Conservation (phyloP, 257 asterid genomes). For the Avicennia marina region DNA sequence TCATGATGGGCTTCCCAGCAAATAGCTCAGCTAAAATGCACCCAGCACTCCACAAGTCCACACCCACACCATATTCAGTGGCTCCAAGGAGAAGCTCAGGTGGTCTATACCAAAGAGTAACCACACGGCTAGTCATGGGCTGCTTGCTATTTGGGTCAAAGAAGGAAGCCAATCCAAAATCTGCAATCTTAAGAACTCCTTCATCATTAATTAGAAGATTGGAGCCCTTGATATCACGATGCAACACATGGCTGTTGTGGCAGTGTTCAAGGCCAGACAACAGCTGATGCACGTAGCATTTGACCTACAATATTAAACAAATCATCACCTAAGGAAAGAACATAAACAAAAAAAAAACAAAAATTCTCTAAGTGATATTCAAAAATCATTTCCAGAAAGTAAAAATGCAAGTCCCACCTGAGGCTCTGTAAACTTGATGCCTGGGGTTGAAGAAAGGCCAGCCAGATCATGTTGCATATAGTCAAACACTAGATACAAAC, state of each 20-base stretch:
- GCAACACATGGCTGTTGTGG: slow-evolving; percentile 48
- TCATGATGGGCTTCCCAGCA: slow-evolving; percentile 61
- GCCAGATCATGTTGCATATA: slow-evolving; percentile 70
- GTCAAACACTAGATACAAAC: slow-evolving; percentile 56
- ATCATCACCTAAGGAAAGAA: slow-evolving; percentile 12
- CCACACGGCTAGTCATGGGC: slow-evolving; percentile 53
- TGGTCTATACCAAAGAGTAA: slow-evolving; percentile 68
- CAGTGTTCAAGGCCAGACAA: slow-evolving; percentile 57
- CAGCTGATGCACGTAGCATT: slow-evolving; percentile 49
- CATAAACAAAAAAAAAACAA: neutral
- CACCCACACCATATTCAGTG: slow-evolving; percentile 45
- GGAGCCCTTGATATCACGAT: slow-evolving; percentile 57
- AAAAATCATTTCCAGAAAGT: neutral
- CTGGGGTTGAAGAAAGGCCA: slow-evolving; percentile 51
- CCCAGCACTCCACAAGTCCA: slow-evolving; percentile 67
- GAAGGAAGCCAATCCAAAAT: slow-evolving; percentile 51
- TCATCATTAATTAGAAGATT: slow-evolving; percentile 41
- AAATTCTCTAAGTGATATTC: too few relatives aligned
- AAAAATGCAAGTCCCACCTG: slow-evolving; percentile 33
- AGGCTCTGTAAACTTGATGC: slow-evolving; percentile 48
- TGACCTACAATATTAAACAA: slow-evolving; percentile 32
- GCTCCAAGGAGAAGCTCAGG: slow-evolving; percentile 66
- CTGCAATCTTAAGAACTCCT: slow-evolving; percentile 59
- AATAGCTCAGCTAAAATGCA: slow-evolving; percentile 59
- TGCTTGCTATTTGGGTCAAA: slow-evolving; percentile 27